These are phyloP conservation scores for Staphylotrichum longicolle DNA, from an alignment of 495 filamentous ascomycete species.

Conservation along the genomic window DNA sequence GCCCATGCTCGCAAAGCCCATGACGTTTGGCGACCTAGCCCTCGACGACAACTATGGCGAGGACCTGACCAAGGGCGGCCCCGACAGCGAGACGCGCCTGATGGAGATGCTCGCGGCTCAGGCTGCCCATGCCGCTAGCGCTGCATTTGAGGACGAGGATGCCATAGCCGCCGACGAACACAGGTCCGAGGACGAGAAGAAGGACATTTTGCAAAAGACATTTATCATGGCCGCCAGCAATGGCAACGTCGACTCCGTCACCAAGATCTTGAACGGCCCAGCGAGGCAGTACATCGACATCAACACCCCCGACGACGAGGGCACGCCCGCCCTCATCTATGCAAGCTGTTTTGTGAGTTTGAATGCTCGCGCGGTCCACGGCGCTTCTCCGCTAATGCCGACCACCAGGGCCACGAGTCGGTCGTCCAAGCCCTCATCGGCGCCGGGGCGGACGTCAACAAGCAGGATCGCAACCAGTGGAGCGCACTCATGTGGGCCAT, in stretches of 20 bases:
- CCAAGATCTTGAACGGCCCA: conserved; percentile 70
- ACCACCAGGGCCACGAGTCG: conserved; percentile 75
- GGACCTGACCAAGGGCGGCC: conserved; percentile 54
- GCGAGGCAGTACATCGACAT: conserved; percentile 79
- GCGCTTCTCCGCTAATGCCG: conserved; percentile 20
- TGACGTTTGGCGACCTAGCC: conserved; percentile 71
- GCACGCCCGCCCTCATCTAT: conserved; percentile 92
- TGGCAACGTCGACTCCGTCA: conserved; percentile 80
- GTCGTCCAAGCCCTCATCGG: conserved; percentile 82
- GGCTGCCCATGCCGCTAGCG: conserved; percentile 74
- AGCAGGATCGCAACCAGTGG: conserved; percentile 95
- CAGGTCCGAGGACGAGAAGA: conserved; percentile 74
- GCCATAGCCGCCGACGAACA: conserved; percentile 69
- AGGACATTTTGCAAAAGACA: conserved; percentile 74
- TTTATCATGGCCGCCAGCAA: conserved; percentile 97
- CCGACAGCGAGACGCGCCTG: conserved; percentile 81
- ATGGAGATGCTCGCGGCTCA: conserved; percentile 97
- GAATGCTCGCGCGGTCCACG: conserved; percentile 1
- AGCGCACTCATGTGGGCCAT: conserved; percentile 99
- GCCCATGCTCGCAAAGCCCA: conserved; percentile 76
- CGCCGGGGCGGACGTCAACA: conserved; percentile 86
- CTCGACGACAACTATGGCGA: conserved; percentile 55
- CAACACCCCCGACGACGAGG: conserved; percentile 89
- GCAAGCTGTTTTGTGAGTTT: conserved; percentile 92
- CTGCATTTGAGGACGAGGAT: conserved; percentile 73